Evolutionary conservation across 2,329 filamentous ascomycete genomes (phyloP).

Genomic region (Aspergillus sp.): DNA sequence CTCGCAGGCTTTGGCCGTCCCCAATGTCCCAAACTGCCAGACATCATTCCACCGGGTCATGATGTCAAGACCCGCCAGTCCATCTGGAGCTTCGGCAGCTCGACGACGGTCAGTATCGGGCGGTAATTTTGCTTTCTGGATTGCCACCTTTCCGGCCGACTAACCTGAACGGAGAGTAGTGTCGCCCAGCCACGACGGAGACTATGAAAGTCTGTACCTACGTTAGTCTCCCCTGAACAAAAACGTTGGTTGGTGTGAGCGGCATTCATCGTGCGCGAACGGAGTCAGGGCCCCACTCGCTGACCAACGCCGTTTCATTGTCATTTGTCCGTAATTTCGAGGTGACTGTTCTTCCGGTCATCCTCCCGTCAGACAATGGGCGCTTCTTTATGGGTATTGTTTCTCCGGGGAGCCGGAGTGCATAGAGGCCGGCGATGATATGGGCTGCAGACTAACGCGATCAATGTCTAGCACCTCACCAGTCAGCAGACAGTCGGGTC

Average conservation of each 20-base stretch:
- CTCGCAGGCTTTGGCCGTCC: too few relatives aligned
- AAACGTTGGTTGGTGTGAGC: slow-evolving; percentile 7
- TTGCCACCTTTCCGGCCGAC: not conserved
- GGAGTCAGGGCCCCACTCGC: too few relatives aligned
- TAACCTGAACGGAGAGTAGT: not conserved
- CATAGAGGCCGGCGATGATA: too few relatives aligned
- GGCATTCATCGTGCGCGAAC: not conserved
- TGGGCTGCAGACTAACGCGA: too few relatives aligned
- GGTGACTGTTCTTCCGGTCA: not conserved
- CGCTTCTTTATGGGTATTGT: too few relatives aligned
- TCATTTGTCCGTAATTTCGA: not conserved
- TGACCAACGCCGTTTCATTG: not conserved
- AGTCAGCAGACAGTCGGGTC: not conserved
- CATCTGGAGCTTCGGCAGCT: too few relatives aligned
- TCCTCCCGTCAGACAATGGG: too few relatives aligned
- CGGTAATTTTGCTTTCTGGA: not conserved
- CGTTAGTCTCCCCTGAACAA: slow-evolving; percentile 5
- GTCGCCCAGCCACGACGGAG: not conserved
- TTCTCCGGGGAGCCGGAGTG: too few relatives aligned
- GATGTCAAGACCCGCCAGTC: not conserved
- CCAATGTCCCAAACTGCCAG: too few relatives aligned
- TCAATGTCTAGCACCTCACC: too few relatives aligned
- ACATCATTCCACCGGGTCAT: not conserved
- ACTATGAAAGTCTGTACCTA: slow-evolving; percentile 11
- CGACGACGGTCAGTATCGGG: too few relatives aligned